phyloP scores from a whole-genome alignment of 192 early-diverging fungal genomes.

The Endogone sp. region DNA sequence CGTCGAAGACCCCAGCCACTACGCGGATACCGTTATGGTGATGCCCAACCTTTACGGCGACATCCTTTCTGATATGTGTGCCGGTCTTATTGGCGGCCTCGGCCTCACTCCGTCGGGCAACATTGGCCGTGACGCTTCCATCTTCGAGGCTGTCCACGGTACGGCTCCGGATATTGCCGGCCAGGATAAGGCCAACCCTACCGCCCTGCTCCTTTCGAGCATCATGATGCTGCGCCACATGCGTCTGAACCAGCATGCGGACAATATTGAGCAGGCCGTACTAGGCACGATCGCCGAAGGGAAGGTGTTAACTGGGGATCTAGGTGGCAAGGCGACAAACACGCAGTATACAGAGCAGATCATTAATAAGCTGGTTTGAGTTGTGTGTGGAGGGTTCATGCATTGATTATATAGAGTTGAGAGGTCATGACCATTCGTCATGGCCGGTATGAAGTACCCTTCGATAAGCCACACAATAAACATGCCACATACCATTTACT shows the following conservation, averaged over 20 bases:
- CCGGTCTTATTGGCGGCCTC: constrained; percentile 97
- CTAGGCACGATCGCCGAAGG: constrained; percentile 93
- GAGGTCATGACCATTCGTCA: too few species aligned
- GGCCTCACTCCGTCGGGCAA: constrained; percentile 98
- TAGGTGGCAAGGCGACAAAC: constrained; percentile 83
- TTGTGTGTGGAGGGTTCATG: neutral
- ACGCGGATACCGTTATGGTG: constrained; percentile 93
- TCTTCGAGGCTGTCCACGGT: constrained; percentile 95
- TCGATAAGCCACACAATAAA: neutral
- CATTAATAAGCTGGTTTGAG: constrained; percentile 54
- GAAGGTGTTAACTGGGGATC: constrained; percentile 82
- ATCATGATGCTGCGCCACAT: constrained; percentile 99
- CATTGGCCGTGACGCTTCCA: constrained; percentile 96
- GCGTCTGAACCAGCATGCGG: constrained; percentile 75
- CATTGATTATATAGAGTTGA: neutral
- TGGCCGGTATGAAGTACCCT: neutral
- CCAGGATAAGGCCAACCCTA: constrained; percentile 88
- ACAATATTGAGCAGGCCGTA: constrained; percentile 87
- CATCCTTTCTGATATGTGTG: constrained; percentile 96
- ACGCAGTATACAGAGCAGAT: constrained; percentile 83
- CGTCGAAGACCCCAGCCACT: constrained; percentile 89
- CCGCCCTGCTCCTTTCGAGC: constrained; percentile 88
- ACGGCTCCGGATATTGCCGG: constrained; percentile 98
- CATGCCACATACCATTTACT: neutral
- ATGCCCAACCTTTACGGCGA: constrained; percentile 99